A percentile compares a stretch with the other conserved stretches of the same genome.
Conservation (phyloP, 2,329 filamentous ascomycete species). For the Aspergillus aculeatinus region DNA sequence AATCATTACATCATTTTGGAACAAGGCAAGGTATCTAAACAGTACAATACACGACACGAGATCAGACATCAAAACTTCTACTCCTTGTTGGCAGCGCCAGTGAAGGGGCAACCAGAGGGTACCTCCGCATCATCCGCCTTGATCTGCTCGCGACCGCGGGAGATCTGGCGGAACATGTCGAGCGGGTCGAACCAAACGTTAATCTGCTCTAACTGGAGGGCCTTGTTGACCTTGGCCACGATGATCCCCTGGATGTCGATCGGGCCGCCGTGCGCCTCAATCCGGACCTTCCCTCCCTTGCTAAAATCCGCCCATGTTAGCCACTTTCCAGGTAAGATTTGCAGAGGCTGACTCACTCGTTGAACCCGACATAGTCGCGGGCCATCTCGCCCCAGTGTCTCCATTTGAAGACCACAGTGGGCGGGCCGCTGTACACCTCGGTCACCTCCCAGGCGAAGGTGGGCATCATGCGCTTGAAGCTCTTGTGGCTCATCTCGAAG, state of each 20-base stretch:
- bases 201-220: slow-evolving; percentile 57
- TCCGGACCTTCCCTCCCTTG: slow-evolving; percentile 61
- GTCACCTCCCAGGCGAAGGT: slow-evolving; percentile 70
- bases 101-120: slow-evolving; percentile 9
- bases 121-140: not conserved
- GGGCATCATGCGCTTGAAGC: slow-evolving; percentile 72
- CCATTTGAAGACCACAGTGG: slow-evolving; percentile 64
- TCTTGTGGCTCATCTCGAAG: slow-evolving; percentile 66
- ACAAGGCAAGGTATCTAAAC: not conserved
- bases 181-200: slow-evolving; percentile 67
- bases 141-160: slow-evolving; percentile 6
- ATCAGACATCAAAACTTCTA: not conserved
- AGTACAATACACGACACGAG: not conserved
- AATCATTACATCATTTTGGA: not conserved
- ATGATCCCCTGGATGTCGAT: slow-evolving; percentile 66
- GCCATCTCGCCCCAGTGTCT: slow-evolving; percentile 68
- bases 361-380: slow-evolving; percentile 64
- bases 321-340: too few relatives aligned
- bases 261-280: slow-evolving; percentile 59
- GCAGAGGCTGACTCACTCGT: slow-evolving; percentile 50
- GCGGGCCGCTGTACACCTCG: slow-evolving; percentile 66
- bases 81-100: not conserved
- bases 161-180: slow-evolving; percentile 67
- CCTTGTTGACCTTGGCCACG: slow-evolving; percentile 61
- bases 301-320: slow-evolving; percentile 35